A percentile compares a stretch with the other conserved stretches of the same genome.
Conservation (phyloP, 2,329 filamentous ascomycete species). For the Didymella exigua region DNA sequence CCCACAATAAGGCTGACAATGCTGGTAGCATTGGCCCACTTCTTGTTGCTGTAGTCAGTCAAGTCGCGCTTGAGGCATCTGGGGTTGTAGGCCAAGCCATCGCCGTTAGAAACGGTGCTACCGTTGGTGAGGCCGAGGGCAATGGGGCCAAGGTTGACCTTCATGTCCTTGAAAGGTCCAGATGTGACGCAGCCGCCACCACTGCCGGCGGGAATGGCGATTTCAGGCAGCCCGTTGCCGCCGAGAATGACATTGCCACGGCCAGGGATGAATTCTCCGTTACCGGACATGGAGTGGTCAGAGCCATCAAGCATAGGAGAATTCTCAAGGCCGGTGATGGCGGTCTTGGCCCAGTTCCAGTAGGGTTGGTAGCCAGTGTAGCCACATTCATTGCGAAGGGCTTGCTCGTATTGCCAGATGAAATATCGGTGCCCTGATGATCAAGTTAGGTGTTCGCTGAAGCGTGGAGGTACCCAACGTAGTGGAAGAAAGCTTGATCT, state of each 20-base stretch:
- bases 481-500: neutral
- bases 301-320: constrained; percentile 63
- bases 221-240: constrained; percentile 24
- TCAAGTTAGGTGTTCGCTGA: constrained; percentile 3
- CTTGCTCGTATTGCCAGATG: constrained; percentile 49
- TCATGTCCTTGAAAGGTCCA: constrained; percentile 57
- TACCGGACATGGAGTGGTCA: constrained; percentile 53
- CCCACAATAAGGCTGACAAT: constrained; percentile 32
- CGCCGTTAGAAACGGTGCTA: constrained; percentile 34
- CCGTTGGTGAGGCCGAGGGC: constrained; percentile 21
- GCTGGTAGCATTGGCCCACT: constrained; percentile 30
- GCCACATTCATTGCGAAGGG: constrained; percentile 51
- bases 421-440: constrained; percentile 51
- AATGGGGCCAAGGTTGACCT: constrained; percentile 27
- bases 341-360: constrained; percentile 60
- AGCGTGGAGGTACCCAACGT: neutral
- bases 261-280: constrained; percentile 49
- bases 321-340: constrained; percentile 50
- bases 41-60: constrained; percentile 31
- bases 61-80: constrained; percentile 37
- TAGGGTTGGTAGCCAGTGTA: constrained; percentile 53
- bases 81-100: constrained; percentile 25
- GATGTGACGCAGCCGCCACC: constrained; percentile 61
- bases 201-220: constrained; percentile 54
- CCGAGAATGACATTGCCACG: constrained; percentile 36